phyloP scores from a whole-genome alignment of 2,329 filamentous ascomycete genomes.

The Didymella lethalis region DNA sequence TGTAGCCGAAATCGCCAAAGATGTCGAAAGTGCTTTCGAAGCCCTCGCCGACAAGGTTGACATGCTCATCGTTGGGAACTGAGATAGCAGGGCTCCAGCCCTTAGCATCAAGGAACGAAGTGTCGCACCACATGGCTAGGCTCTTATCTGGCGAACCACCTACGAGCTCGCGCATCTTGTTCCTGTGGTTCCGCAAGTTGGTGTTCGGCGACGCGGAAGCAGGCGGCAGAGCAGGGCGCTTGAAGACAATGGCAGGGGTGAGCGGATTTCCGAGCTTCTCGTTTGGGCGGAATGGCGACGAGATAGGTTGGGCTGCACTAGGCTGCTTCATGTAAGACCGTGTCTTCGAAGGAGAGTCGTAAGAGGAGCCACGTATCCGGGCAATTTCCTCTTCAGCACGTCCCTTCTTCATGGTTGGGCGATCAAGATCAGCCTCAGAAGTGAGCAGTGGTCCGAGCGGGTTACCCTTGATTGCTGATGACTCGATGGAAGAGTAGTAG shows the following conservation, averaged over 20 bases:
- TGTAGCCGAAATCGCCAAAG: slow-evolving; percentile 61
- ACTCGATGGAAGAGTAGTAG: slow-evolving; percentile 95
- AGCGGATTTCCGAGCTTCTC: slow-evolving; percentile 66
- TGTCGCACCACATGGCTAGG: slow-evolving; percentile 61
- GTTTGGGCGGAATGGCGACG: slow-evolving; percentile 52
- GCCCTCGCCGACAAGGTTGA: slow-evolving; percentile 59
- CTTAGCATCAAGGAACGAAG: slow-evolving; percentile 53
- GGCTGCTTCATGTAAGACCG: slow-evolving; percentile 63
- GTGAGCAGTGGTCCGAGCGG: slow-evolving; percentile 71
- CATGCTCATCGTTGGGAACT: slow-evolving; percentile 65
- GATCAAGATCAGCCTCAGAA: slow-evolving; percentile 76
- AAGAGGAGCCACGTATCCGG: slow-evolving; percentile 88
- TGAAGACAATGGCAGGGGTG: slow-evolving; percentile 85
- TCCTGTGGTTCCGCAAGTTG: slow-evolving; percentile 86
- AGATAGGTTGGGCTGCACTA: slow-evolving; percentile 43
- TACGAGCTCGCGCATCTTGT: slow-evolving; percentile 80
- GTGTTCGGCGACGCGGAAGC: slow-evolving; percentile 91
- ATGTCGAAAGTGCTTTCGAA: slow-evolving; percentile 68
- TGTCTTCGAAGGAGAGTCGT: slow-evolving; percentile 84
- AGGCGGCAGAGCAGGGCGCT: slow-evolving; percentile 68
- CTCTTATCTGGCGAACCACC: slow-evolving; percentile 73
- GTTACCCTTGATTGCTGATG: slow-evolving; percentile 80
- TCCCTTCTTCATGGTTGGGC: slow-evolving; percentile 83
- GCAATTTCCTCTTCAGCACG: slow-evolving; percentile 96
- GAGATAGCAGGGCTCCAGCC: slow-evolving; percentile 72